Percentiles rank a stretch among this genome's conserved stretches.
Evolutionary conservation across 2,329 filamentous ascomycete species (phyloP).

Genomic region (Torrubiellomyces zombiae): DNA sequence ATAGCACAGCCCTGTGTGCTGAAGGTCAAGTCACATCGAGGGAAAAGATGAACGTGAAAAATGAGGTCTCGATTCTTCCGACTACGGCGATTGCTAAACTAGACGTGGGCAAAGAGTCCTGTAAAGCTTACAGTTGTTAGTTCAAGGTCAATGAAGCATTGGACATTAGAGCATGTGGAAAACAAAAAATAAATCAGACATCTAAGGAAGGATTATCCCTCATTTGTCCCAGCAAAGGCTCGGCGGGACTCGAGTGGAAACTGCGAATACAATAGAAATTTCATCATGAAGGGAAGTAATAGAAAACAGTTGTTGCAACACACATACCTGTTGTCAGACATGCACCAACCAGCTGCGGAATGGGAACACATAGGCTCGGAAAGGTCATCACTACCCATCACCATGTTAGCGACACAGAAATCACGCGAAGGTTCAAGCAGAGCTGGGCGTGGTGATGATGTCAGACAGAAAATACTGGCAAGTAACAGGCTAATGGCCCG

Average conservation of each 20-base stretch:
- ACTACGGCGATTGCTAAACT: too few relatives aligned
- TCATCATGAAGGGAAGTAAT: conserved; percentile 39
- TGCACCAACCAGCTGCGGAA: too few relatives aligned
- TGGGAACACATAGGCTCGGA: too few relatives aligned
- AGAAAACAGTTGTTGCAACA: too few relatives aligned
- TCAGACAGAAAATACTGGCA: conserved; percentile 83
- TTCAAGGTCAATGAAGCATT: not conserved
- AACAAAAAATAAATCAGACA: conserved; percentile 38
- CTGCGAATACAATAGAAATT: conserved; percentile 67
- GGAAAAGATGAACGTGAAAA: too few relatives aligned
- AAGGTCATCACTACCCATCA: too few relatives aligned
- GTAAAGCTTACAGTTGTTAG: too few relatives aligned
- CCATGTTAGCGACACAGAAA: conserved; percentile 2
- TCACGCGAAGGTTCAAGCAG: not conserved
- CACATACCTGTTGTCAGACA: too few relatives aligned
- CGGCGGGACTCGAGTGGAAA: conserved; percentile 65
- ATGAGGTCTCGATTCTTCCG: too few relatives aligned
- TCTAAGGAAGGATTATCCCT: conserved; percentile 59
- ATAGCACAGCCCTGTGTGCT: too few relatives aligned
- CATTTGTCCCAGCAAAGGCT: conserved; percentile 54
- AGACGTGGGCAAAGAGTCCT: too few relatives aligned
- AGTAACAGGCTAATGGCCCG: conserved; percentile 66
- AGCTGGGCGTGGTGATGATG: conserved; percentile 8
- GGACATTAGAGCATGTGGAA: not conserved
- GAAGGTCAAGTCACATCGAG: too few relatives aligned